Conservation (phyloP, 805 yeast genomes). For the Candida coquimbonensis region DNA sequence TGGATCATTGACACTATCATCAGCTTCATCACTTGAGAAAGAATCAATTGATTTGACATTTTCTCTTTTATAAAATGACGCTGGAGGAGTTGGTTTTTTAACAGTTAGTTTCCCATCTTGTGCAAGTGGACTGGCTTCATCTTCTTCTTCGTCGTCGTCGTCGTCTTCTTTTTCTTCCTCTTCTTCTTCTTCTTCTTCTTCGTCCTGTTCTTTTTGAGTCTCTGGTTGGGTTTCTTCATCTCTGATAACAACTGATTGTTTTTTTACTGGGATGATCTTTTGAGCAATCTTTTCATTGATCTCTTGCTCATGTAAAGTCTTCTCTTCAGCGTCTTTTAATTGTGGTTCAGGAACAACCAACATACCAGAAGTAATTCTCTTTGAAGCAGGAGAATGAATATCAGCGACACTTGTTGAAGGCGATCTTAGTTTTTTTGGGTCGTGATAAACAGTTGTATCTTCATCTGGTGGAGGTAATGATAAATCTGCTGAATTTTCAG, state of each 20-base stretch:
- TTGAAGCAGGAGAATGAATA: slow-evolving; percentile 17
- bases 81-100: not conserved
- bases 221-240: not conserved
- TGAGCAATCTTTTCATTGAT: slow-evolving; percentile 19
- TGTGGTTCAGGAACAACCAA: slow-evolving; percentile 37
- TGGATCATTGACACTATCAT: slow-evolving; percentile 17
- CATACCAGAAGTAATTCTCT: slow-evolving; percentile 38
- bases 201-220: not conserved
- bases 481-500: slow-evolving; percentile 29
- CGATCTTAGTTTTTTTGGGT: slow-evolving; percentile 19
- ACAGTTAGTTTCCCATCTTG: too few species aligned
- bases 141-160: not conserved
- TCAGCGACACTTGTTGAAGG: slow-evolving; percentile 15
- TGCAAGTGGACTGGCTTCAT: not conserved
- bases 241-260: not conserved
- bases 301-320: slow-evolving; percentile 32
- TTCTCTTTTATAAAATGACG: slow-evolving; percentile 2
- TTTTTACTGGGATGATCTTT: slow-evolving; percentile 19
- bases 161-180: too few species aligned
- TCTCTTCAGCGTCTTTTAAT: slow-evolving; percentile 32
- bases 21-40: slow-evolving; percentile 19
- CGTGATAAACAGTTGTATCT: slow-evolving; percentile 13
- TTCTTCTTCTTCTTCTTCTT: not conserved
- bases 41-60: slow-evolving; percentile 9
- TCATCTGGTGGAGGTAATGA: slow-evolving; percentile 24